These are phyloP conservation scores for Podospora comata DNA, from an alignment of 495 filamentous ascomycete species.

Conservation along the genomic window DNA sequence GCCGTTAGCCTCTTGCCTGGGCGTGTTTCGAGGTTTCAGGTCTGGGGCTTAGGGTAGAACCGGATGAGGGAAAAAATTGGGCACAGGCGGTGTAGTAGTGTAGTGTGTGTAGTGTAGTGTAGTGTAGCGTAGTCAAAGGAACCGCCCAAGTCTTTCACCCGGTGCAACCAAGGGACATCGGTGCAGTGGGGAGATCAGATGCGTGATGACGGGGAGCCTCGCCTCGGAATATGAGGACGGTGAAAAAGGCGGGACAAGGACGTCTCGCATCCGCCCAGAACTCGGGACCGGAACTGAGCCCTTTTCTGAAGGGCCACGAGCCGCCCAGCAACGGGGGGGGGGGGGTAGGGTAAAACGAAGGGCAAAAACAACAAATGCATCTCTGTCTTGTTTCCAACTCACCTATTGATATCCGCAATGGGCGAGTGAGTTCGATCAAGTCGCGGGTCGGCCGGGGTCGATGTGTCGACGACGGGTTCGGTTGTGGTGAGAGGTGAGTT, in stretches of 20 bases:
- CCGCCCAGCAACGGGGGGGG: not conserved
- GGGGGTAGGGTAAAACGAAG: not conserved
- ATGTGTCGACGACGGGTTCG: constrained; percentile 5
- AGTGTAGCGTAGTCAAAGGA: not conserved
- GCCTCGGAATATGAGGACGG: constrained; percentile 7
- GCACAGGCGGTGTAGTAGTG: constrained; percentile 4
- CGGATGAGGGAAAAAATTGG: constrained; percentile 1
- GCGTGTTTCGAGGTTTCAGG: constrained; percentile 5
- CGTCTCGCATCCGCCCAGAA: constrained; percentile 14
- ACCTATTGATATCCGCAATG: constrained; percentile 7
- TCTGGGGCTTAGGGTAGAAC: not conserved
- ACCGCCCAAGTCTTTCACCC: not conserved
- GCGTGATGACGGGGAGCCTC: constrained; percentile 13
- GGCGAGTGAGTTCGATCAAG: constrained; percentile 1
- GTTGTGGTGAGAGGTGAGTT: not conserved
- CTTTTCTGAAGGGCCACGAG: constrained; percentile 4
- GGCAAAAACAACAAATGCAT: not conserved
- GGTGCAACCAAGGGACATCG: not conserved
- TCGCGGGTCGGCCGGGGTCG: not conserved
- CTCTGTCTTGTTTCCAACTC: constrained; percentile 11
- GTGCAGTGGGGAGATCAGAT: constrained; percentile 12
- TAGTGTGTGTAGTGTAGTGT: no score
- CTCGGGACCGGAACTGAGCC: constrained; percentile 4
- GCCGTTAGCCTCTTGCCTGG: not conserved
- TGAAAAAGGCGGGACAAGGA: constrained; percentile 4